These are phyloP conservation scores for Leccinum arenicola DNA, from an alignment of 768 basidiomycete species.

Conservation along the genomic window DNA sequence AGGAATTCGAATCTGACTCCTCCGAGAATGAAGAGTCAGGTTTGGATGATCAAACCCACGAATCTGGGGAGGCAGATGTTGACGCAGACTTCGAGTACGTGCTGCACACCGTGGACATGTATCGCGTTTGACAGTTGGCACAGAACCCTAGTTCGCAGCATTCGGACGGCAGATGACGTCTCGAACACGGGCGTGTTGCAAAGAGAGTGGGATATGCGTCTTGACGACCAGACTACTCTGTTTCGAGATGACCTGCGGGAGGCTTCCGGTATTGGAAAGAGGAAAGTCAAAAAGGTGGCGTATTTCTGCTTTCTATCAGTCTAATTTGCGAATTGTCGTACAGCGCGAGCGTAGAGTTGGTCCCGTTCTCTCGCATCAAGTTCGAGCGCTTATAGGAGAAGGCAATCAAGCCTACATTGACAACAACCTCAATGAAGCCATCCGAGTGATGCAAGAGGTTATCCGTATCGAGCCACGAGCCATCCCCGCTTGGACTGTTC, in stretches of 20 bases:
- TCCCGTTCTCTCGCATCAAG: conserved; percentile 17
- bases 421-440: conserved; percentile 60
- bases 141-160: conserved; percentile 68
- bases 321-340: background rate
- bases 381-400: conserved; percentile 54
- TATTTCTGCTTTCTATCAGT: background rate
- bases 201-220: conserved; percentile 72
- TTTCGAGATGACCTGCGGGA: conserved; percentile 73
- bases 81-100: conserved; percentile 25
- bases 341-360: conserved; percentile 15
- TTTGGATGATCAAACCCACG: background rate
- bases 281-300: conserved; percentile 44
- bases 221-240: conserved; percentile 64
- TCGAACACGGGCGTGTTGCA: conserved; percentile 39
- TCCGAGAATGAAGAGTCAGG: conserved; percentile 10
- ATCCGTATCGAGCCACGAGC: conserved; percentile 92
- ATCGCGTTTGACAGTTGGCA: background rate
- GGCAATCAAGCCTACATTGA: conserved; percentile 87
- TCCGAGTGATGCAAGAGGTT: conserved; percentile 84
- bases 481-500: conserved; percentile 79
- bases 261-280: conserved; percentile 69
- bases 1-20: conserved; percentile 8
- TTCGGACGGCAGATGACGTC: conserved; percentile 47
- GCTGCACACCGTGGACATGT: too few relatives aligned
- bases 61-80: conserved; percentile 8